Conservation (phyloP, 169 alveolate genomes). For the Hepatocystis sp. region DNA sequence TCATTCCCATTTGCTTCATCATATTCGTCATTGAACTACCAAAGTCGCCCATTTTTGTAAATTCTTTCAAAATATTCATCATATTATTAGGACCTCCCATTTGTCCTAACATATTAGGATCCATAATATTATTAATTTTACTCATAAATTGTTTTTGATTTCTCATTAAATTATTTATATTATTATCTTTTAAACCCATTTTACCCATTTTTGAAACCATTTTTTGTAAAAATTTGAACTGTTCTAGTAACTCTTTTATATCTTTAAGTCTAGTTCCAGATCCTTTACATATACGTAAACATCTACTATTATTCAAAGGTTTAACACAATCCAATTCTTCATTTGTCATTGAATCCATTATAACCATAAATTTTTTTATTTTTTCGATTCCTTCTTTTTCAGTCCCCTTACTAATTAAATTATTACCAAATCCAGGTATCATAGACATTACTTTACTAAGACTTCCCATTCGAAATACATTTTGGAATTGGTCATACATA, state of each 20-base stretch:
- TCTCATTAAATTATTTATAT: constrained; percentile 92
- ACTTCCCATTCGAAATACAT: constrained; percentile 97
- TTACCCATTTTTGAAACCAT: constrained; percentile 98
- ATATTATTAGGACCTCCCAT: constrained; percentile 98
- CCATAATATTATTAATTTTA: constrained; percentile 95
- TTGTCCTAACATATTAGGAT: constrained; percentile 95
- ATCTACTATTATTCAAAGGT: constrained; percentile 92
- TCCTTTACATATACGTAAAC: constrained; percentile 96
- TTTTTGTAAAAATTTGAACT: constrained; percentile 95
- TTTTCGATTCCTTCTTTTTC: constrained; percentile 97
- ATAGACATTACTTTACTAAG: constrained; percentile 95
- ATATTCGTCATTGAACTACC: constrained; percentile 73
- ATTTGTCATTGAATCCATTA: constrained; percentile 98
- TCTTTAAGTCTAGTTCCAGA: constrained; percentile 95
- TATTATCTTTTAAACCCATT: constrained; percentile 93
- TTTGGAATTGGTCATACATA: constrained; percentile 97
- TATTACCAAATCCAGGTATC: constrained; percentile 95
- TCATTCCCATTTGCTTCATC: constrained; percentile 80
- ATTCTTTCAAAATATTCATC: constrained; percentile 95
- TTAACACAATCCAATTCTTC: constrained; percentile 95
- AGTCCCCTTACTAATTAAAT: constrained; percentile 93
- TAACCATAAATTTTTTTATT: constrained; percentile 95
- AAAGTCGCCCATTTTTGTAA: constrained; percentile 73
- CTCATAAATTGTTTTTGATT: constrained; percentile 95
- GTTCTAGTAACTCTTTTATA: constrained; percentile 94